These are phyloP conservation scores for Boletus speciosus DNA, from an alignment of 768 basidiomycete species.

Conservation along the genomic window DNA sequence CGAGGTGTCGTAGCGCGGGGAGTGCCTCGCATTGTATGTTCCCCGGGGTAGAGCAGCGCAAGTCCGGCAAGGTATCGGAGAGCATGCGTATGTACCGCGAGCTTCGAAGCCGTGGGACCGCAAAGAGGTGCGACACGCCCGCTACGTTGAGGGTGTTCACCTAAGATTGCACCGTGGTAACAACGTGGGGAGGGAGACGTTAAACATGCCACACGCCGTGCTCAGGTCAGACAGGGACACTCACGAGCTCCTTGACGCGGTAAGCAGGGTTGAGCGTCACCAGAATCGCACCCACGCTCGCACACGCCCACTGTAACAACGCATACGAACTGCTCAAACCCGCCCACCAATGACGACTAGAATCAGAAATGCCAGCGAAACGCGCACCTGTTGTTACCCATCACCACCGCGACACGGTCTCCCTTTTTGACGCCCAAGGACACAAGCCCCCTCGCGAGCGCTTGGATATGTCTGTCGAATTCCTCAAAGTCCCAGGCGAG, in stretches of 20 bases:
- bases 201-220: background rate
- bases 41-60: slow-evolving; percentile 48
- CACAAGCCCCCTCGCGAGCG: slow-evolving; percentile 68
- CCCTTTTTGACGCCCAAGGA: slow-evolving; percentile 69
- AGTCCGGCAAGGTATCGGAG: slow-evolving; percentile 51
- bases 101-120: slow-evolving; percentile 65
- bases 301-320: slow-evolving; percentile 80
- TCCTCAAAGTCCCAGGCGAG: slow-evolving; percentile 75
- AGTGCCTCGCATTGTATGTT: slow-evolving; percentile 55
- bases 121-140: slow-evolving; percentile 64
- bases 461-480: slow-evolving; percentile 61
- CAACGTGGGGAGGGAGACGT: background rate
- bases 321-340: slow-evolving; percentile 60
- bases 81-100: slow-evolving; percentile 65
- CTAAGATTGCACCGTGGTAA: slow-evolving; percentile 32
- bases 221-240: slow-evolving; percentile 15
- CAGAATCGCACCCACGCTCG: slow-evolving; percentile 78
- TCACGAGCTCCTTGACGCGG: slow-evolving; percentile 64
- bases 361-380: background rate
- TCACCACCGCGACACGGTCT: slow-evolving; percentile 73
- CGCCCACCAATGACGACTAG: background rate
- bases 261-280: slow-evolving; percentile 85
- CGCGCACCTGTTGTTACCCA: slow-evolving; percentile 80
- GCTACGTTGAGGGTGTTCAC: slow-evolving; percentile 59
- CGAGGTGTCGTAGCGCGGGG: slow-evolving; percentile 58